Evolutionary conservation across 2,329 filamentous ascomycete species (phyloP).

Genomic region (Exophiala mesophila): DNA sequence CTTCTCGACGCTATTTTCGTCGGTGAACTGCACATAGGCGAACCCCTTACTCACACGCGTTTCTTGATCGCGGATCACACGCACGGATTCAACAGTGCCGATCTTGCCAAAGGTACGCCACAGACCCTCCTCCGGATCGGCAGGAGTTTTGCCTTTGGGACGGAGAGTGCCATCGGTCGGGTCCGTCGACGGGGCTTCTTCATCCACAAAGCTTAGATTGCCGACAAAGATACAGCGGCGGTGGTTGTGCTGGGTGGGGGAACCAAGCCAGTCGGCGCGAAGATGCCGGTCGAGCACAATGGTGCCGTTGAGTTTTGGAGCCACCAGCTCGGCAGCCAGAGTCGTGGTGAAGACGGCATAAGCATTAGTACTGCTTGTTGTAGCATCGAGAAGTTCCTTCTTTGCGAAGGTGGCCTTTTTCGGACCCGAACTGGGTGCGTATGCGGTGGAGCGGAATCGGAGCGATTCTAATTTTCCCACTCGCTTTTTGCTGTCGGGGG

Average conservation of each 20-base stretch:
- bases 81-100: slow-evolving; percentile 86
- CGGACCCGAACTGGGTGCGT: slow-evolving; percentile 68
- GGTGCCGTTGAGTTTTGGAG: slow-evolving; percentile 74
- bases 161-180: slow-evolving; percentile 67
- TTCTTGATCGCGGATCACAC: slow-evolving; percentile 80
- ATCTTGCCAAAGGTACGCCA: slow-evolving; percentile 75
- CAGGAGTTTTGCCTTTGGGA: slow-evolving; percentile 63
- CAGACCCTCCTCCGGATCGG: slow-evolving; percentile 87
- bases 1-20: slow-evolving; percentile 83
- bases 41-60: slow-evolving; percentile 95
- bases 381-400: slow-evolving; percentile 82
- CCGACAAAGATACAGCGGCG: slow-evolving; percentile 92
- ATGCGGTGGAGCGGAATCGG: slow-evolving; percentile 90
- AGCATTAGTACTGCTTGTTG: slow-evolving; percentile 88
- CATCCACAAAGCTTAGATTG: slow-evolving; percentile 92
- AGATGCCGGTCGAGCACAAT: slow-evolving; percentile 81
- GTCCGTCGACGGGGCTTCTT: slow-evolving; percentile 67
- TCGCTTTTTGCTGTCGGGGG: slow-evolving; percentile 34
- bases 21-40: slow-evolving; percentile 94
- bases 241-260: slow-evolving; percentile 77
- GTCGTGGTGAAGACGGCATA: slow-evolving; percentile 83
- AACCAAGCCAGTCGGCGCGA: slow-evolving; percentile 83
- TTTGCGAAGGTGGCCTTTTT: slow-evolving; percentile 94
- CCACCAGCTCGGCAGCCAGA: slow-evolving; percentile 69
- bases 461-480: slow-evolving; percentile 79